Conservation (phyloP, 352 stramenopile genomes). For the Phytopythium ostracodes region DNA sequence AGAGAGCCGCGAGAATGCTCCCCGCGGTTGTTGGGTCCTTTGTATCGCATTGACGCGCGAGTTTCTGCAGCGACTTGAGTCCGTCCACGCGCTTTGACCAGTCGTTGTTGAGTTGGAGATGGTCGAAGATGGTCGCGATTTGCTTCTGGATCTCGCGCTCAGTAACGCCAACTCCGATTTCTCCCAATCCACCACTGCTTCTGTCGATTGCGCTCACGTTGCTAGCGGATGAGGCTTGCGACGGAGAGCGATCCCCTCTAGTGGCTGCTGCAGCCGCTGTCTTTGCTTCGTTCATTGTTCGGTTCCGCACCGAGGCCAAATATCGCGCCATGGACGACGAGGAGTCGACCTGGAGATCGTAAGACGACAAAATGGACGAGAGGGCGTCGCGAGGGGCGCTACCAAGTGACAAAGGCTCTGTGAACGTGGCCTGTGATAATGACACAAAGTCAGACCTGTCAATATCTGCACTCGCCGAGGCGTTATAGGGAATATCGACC, state of each 20-base stretch:
- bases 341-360: conserved; percentile 33
- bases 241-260: conserved; percentile 32
- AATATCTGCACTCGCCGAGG: background rate
- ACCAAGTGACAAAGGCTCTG: background rate
- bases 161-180: conserved; percentile 12
- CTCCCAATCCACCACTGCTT: conserved; percentile 6
- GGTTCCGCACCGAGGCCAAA: conserved; percentile 40
- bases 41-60: conserved; percentile 39
- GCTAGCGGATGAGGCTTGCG: conserved; percentile 34
- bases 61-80: conserved; percentile 56
- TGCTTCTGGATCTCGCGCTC: conserved; percentile 66
- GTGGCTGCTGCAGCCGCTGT: conserved; percentile 6
- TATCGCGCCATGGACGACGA: conserved; percentile 57
- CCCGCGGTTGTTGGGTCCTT: conserved; percentile 18
- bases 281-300: conserved; percentile 36
- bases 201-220: conserved; percentile 21
- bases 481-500: too few species aligned
- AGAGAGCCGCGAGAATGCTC: conserved; percentile 19
- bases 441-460: background rate
- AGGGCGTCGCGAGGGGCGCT: conserved; percentile 17
- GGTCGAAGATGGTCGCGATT: conserved; percentile 45
- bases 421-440: background rate
- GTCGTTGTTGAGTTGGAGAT: conserved; percentile 60
- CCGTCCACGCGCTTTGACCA: conserved; percentile 77
- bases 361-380: conserved; percentile 46